Base-by-base conservation (phyloP, 306 rosid genomes). In the Parietaria judaica region DNA sequence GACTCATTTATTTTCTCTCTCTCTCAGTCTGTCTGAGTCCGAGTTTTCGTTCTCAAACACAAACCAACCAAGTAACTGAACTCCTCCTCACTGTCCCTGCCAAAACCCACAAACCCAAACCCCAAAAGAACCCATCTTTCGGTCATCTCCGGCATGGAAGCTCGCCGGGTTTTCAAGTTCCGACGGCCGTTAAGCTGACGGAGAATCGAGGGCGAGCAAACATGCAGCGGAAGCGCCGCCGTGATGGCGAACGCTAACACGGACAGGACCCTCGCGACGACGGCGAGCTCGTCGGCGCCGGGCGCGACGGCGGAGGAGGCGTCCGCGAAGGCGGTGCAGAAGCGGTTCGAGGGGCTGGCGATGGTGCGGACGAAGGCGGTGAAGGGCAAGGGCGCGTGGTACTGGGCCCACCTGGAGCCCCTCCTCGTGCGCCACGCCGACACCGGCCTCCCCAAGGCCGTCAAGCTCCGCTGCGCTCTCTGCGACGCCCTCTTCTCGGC, bases 341-440 rank as follows among this genome's bases (percentile, higher is more conserved):
- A 91, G 60, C 84, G 97, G 16, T 91, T 78, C 71, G 96, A 91
- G 65, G 96, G 97, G 11, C 58, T 91, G 52, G 71, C 85, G 7
- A 80, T 67, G 87, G 97, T 91, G 53, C 85, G 97, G 38, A 83
- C 72, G 58, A 91, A 91, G 61, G 97, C 97, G 12, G 74, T 91
- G 57, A 91, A 85, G 70, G 97, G 97, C 0, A 91, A 91, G 76
- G 97, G 97, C 5, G 97, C 97, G 15, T 91, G 97, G 97, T 91
- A 91, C 61, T 91, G 97, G 97, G 74, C 77, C 8, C 97, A 87
- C 84, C 60, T 91, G 12, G 96, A 91, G 67, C 97, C 97, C 53
- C 31, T 91, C 16, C 72, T 91, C 37, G 75, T 83, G 50, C 87
- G 73, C 41, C 74, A 83, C 78, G 14, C 78, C 51, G 97, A 91